These are phyloP conservation scores for Tillandsia leiboldiana DNA, from an alignment of 176 grass and related monocot species.

Conservation along the genomic window DNA sequence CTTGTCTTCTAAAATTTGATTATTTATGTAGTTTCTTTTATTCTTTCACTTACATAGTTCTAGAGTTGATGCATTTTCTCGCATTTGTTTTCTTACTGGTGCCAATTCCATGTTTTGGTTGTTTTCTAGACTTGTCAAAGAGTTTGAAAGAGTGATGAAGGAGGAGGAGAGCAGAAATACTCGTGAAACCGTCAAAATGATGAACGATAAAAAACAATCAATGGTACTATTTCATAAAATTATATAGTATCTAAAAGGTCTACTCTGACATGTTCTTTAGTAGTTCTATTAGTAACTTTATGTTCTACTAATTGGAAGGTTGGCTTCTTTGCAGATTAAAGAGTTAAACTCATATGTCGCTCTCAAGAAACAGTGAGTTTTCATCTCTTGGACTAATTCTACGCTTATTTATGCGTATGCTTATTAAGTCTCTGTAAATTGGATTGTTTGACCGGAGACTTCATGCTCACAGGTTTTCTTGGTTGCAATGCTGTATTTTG, in stretches of 20 bases:
- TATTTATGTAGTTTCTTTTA: neutral
- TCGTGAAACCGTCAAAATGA: constrained; percentile 39
- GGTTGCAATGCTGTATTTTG: neutral
- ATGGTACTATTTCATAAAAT: constrained; percentile 31
- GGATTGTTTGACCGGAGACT: neutral
- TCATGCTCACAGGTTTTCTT: neutral
- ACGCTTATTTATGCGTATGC: neutral
- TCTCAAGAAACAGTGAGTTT: constrained; percentile 95
- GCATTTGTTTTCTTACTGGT: neutral
- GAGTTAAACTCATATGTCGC: constrained; percentile 94
- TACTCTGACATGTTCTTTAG: neutral
- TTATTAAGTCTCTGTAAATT: neutral
- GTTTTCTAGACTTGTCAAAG: constrained; percentile 80
- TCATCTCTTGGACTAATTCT: constrained; percentile 9
- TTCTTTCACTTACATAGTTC: neutral
- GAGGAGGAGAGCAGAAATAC: constrained; percentile 39
- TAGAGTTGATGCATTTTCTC: neutral
- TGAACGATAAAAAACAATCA: constrained; percentile 84
- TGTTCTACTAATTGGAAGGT: constrained; percentile 5
- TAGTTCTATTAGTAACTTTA: neutral
- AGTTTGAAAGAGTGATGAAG: constrained; percentile 75
- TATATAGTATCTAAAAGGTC: neutral
- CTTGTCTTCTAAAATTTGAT: neutral
- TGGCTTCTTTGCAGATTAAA: constrained; percentile 75
- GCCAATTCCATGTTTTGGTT: constrained; percentile 1